A percentile compares a stretch with the other conserved stretches of the same genome.
Evolutionary conservation across 345 rosid genomes (phyloP).

Genomic region (Gossypium anomalum): DNA sequence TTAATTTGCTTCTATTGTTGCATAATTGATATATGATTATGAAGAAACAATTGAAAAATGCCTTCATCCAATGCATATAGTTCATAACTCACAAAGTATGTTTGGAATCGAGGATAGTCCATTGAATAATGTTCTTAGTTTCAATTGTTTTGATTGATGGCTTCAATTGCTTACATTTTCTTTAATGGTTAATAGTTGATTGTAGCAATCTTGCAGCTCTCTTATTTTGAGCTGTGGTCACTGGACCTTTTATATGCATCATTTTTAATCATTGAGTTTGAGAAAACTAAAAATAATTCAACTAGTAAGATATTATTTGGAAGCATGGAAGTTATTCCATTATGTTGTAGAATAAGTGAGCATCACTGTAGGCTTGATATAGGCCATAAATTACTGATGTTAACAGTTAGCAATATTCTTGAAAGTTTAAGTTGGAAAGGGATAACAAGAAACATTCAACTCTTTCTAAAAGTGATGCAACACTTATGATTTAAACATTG

Average conservation of each 20-base stretch:
- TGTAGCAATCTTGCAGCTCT: not conserved
- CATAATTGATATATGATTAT: not conserved
- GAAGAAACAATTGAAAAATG: not conserved
- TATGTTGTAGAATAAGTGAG: constrained; percentile 7
- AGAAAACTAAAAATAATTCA: not conserved
- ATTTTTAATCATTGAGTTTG: not conserved
- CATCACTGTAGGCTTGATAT: not conserved
- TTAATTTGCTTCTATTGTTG: not conserved
- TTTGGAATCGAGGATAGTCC: not conserved
- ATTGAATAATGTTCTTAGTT: not conserved
- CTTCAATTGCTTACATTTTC: not conserved
- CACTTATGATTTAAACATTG: not conserved
- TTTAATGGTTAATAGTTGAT: not conserved
- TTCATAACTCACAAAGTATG: not conserved
- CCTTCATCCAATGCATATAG: not conserved
- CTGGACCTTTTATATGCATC: not conserved
- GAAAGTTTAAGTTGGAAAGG: not conserved
- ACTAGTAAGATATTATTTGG: not conserved
- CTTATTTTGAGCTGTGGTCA: not conserved
- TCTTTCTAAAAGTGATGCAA: not conserved
- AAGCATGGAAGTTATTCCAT: not conserved
- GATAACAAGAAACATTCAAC: not conserved
- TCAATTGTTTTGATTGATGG: not conserved
- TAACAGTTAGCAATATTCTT: not conserved
- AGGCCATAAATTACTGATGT: not conserved